Conservation (phyloP, 1,284 basidiomycete genomes). For the Boletus sp. region DNA sequence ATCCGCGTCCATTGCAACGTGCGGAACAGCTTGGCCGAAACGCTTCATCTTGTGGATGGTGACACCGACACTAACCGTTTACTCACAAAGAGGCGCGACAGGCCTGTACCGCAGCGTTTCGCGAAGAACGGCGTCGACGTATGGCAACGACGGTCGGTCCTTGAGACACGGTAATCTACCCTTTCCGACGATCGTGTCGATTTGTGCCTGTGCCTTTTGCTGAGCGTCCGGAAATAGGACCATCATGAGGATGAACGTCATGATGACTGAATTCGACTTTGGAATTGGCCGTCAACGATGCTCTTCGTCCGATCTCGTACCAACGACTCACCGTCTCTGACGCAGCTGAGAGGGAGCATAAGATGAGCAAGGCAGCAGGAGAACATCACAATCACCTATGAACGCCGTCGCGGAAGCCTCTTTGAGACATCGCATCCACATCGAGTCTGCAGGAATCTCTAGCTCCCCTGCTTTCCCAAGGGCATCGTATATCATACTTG, state of each 20-base stretch:
- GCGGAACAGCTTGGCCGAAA: constrained; percentile 15
- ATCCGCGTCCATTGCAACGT: constrained; percentile 19
- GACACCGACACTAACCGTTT: background rate
- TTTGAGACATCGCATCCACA: constrained; percentile 17
- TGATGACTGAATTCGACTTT: constrained; percentile 20
- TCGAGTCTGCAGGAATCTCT: constrained; percentile 9
- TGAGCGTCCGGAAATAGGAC: constrained; percentile 16
- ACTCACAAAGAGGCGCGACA: constrained; percentile 20
- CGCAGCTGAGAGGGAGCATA: constrained; percentile 11
- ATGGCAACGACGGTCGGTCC: constrained; percentile 21
- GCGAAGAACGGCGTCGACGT: constrained; percentile 19
- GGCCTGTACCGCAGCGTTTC: constrained; percentile 21
- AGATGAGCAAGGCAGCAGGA: background rate
- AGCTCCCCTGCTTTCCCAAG: constrained; percentile 14
- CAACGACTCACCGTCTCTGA: constrained; percentile 24
- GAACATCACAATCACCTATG: constrained; percentile 11
- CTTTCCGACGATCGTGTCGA: constrained; percentile 18
- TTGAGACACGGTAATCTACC: constrained; percentile 17
- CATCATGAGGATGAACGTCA: constrained; percentile 26
- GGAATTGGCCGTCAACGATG: background rate
- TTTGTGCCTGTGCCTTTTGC: constrained; percentile 24
- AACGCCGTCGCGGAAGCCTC: constrained; percentile 23
- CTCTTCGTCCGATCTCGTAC: background rate
- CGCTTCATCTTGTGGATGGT: background rate
- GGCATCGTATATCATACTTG: constrained; percentile 20